phyloP scores from a whole-genome alignment of 345 rosid genomes.

The Rubroshorea leprosula region DNA sequence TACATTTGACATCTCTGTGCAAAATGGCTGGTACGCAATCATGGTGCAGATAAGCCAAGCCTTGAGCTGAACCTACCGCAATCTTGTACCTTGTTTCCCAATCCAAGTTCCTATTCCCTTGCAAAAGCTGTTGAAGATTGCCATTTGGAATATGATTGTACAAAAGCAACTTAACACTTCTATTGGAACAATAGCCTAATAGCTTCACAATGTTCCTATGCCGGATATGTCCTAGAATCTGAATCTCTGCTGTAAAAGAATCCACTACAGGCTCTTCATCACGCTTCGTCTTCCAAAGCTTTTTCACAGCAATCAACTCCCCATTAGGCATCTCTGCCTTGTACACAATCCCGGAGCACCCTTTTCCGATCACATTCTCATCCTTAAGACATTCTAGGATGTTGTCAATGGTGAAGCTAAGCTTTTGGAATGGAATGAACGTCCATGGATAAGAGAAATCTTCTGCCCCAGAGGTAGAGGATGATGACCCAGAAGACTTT shows the following conservation, averaged over 20 bases:
- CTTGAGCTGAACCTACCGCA: slow-evolving; percentile 87
- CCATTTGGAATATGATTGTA: slow-evolving; percentile 85
- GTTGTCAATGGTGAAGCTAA: slow-evolving; percentile 62
- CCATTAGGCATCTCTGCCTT: slow-evolving; percentile 82
- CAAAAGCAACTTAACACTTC: slow-evolving; percentile 72
- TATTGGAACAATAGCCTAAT: slow-evolving; percentile 83
- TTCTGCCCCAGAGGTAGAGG: slow-evolving; percentile 44
- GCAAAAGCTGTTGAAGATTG: slow-evolving; percentile 71
- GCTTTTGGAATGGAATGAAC: slow-evolving; percentile 88
- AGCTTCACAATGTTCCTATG: slow-evolving; percentile 87
- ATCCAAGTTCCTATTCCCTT: slow-evolving; percentile 59
- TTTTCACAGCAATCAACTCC: slow-evolving; percentile 75
- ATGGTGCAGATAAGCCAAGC: slow-evolving; percentile 87
- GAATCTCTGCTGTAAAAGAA: slow-evolving; percentile 88
- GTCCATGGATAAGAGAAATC: slow-evolving; percentile 97
- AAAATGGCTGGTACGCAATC: slow-evolving; percentile 87
- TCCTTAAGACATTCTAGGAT: slow-evolving; percentile 67
- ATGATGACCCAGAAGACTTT: slow-evolving; percentile 40
- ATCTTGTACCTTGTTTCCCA: slow-evolving; percentile 94
- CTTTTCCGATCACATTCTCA: slow-evolving; percentile 90
- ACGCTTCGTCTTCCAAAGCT: slow-evolving; percentile 72
- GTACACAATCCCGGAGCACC: slow-evolving; percentile 88
- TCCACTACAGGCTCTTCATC: slow-evolving; percentile 53
- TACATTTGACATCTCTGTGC: slow-evolving; percentile 89
- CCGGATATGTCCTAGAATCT: slow-evolving; percentile 83